A percentile compares a stretch with the other conserved stretches of the same genome.
These are phyloP conservation scores for Xanthoconium separans DNA, from an alignment of 1,284 basidiomycete genomes.

Conservation along the genomic window DNA sequence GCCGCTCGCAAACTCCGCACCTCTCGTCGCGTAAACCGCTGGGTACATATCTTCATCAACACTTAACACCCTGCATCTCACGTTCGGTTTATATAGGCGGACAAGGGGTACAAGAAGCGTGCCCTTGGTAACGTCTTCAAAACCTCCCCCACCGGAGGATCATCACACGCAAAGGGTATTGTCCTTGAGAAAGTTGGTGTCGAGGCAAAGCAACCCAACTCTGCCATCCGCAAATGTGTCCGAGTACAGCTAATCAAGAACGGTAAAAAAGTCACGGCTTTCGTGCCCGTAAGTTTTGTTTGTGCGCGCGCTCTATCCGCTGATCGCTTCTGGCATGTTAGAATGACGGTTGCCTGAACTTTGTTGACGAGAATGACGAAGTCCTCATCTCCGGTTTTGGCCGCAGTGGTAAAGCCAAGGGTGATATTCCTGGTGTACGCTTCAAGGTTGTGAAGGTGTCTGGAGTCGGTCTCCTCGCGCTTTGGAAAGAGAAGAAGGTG, in stretches of 20 bases:
- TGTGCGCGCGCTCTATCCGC: not conserved
- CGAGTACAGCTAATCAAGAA: conserved; percentile 99
- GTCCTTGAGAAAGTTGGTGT: conserved; percentile 98
- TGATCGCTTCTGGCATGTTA: conserved; percentile 34
- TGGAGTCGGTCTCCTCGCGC: conserved; percentile 95
- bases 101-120: conserved; percentile 99
- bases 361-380: conserved; percentile 99
- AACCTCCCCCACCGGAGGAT: conserved; percentile 99
- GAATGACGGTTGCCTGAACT: conserved; percentile 99
- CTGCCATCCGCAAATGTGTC: conserved; percentile 99
- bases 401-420: conserved; percentile 98
- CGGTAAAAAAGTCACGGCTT: conserved; percentile 99
- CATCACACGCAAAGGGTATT: conserved; percentile 99
- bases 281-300: conserved; percentile 52
- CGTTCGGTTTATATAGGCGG: conserved; percentile 60
- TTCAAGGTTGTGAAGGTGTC: conserved; percentile 99
- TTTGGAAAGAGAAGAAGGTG: conserved; percentile 99
- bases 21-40: conserved; percentile 94
- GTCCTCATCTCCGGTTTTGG: conserved; percentile 99
- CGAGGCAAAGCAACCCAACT: conserved; percentile 98
- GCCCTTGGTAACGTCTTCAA: conserved; percentile 99
- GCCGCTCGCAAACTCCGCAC: conserved; percentile 98
- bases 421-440: conserved; percentile 95
- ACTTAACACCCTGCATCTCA: conserved; percentile 12
- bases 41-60: conserved; percentile 57